Percentiles rank a stretch among this genome's conserved stretches.
Conservation (phyloP, 768 basidiomycete species). For the Hortiboletus campestris region DNA sequence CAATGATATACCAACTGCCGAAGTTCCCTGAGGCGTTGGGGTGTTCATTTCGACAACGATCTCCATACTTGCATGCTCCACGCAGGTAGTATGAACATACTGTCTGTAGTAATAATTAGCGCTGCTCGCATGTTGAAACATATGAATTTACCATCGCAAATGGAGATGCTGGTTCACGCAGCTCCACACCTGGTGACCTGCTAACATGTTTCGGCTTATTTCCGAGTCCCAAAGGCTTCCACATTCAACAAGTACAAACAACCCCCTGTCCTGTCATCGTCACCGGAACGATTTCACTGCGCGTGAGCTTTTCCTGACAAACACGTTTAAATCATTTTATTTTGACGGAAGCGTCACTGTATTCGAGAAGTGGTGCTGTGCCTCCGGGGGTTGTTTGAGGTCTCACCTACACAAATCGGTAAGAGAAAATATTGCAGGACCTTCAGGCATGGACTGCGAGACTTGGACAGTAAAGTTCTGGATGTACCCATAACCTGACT, state of each 20-base stretch:
- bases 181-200: too few relatives aligned
- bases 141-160: slow-evolving; percentile 16
- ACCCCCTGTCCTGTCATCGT: too few relatives aligned
- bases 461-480: neutral
- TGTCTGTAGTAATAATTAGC: slow-evolving; percentile 34
- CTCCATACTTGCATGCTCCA: slow-evolving; percentile 66
- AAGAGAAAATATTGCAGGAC: neutral
- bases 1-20: slow-evolving; percentile 45
- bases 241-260: slow-evolving; percentile 20
- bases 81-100: slow-evolving; percentile 64
- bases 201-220: slow-evolving; percentile 7
- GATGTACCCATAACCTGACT: neutral
- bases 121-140: neutral
- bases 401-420: neutral
- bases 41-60: slow-evolving; percentile 66
- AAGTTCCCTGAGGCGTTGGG: slow-evolving; percentile 42
- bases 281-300: too few relatives aligned
- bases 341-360: neutral
- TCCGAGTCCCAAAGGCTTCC: slow-evolving; percentile 10
- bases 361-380: neutral
- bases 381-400: neutral
- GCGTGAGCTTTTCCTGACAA: neutral
- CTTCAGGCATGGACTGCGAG: neutral
- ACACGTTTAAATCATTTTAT: neutral
- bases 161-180: neutral